A percentile compares a stretch with the other conserved stretches of the same genome.
phyloP scores from a whole-genome alignment of 129 eudicot species.

The Pittosporum tobira region DNA sequence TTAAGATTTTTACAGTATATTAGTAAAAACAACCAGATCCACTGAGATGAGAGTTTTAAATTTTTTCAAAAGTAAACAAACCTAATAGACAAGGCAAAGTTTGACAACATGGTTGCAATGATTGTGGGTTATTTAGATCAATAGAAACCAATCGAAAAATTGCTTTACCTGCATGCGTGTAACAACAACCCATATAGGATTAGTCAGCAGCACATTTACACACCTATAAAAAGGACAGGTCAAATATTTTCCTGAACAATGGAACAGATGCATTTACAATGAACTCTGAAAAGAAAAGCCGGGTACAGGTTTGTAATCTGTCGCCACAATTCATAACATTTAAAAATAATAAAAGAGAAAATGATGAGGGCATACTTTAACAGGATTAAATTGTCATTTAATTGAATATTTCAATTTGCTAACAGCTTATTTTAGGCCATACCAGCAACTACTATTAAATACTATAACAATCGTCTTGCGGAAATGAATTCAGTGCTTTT shows the following conservation, averaged over 20 bases:
- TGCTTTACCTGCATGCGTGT: constrained; percentile 91
- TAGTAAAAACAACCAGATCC: no score
- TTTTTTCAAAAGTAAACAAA: neutral
- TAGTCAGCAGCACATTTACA: constrained; percentile 92
- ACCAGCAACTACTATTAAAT: neutral
- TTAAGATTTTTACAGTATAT: no score
- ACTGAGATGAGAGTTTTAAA: neutral
- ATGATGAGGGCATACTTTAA: neutral
- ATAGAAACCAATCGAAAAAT: neutral
- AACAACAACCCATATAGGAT: constrained; percentile 98
- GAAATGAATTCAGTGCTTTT: neutral
- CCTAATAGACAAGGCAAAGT: neutral
- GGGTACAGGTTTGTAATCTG: neutral
- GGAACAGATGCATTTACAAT: constrained; percentile 4
- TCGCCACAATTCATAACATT: neutral
- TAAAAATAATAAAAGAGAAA: neutral
- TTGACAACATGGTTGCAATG: neutral
- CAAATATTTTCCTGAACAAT: constrained; percentile 8
- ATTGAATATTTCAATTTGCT: neutral
- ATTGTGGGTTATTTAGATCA: constrained; percentile 1
- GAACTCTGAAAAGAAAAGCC: neutral
- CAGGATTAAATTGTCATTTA: neutral
- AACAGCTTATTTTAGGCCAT: neutral
- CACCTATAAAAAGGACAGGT: constrained; percentile 45
- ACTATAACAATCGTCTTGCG: neutral